Evolutionary conservation across 1,284 basidiomycete genomes (phyloP).

Genomic region (Afroboletus lepidellus): DNA sequence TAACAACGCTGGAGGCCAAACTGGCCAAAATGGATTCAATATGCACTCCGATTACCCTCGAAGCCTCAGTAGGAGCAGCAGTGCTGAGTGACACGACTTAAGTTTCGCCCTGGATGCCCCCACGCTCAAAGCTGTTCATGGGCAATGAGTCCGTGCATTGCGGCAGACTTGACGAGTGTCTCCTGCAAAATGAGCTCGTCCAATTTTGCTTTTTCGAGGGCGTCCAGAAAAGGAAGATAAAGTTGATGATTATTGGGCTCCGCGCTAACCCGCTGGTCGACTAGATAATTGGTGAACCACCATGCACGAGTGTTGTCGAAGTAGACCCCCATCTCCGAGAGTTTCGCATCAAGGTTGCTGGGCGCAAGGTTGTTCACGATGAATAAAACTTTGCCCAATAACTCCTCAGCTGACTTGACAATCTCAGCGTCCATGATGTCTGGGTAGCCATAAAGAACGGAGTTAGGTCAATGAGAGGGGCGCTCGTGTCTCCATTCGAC

Average conservation of each 20-base stretch:
- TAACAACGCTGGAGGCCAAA: constrained; percentile 72
- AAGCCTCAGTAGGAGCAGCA: constrained; percentile 53
- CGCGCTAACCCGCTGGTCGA: constrained; percentile 92
- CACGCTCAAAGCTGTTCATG: constrained; percentile 65
- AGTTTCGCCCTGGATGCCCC: constrained; percentile 48
- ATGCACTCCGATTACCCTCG: constrained; percentile 64
- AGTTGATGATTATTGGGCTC: constrained; percentile 98
- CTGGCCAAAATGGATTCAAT: constrained; percentile 79
- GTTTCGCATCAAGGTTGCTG: constrained; percentile 87
- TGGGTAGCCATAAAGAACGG: constrained; percentile 72
- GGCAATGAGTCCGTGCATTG: constrained; percentile 71
- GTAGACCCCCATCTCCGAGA: constrained; percentile 78
- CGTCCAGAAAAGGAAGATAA: constrained; percentile 92
- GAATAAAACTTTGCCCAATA: constrained; percentile 94
- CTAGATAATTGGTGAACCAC: constrained; percentile 98
- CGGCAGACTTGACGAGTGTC: constrained; percentile 85
- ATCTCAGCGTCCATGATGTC: constrained; percentile 63
- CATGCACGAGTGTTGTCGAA: constrained; percentile 82
- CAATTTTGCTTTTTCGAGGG: constrained; percentile 65
- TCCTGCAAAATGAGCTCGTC: constrained; percentile 87
- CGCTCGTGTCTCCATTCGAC: constrained; percentile 39
- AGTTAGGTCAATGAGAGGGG: constrained; percentile 42
- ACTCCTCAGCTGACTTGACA: constrained; percentile 77
- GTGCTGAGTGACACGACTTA: constrained; percentile 60
- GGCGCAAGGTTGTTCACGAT: constrained; percentile 98